Percentiles rank a stretch among this genome's conserved stretches.
phyloP scores from a whole-genome alignment of 176 grass and related monocot species.

The Ananas comosus region DNA sequence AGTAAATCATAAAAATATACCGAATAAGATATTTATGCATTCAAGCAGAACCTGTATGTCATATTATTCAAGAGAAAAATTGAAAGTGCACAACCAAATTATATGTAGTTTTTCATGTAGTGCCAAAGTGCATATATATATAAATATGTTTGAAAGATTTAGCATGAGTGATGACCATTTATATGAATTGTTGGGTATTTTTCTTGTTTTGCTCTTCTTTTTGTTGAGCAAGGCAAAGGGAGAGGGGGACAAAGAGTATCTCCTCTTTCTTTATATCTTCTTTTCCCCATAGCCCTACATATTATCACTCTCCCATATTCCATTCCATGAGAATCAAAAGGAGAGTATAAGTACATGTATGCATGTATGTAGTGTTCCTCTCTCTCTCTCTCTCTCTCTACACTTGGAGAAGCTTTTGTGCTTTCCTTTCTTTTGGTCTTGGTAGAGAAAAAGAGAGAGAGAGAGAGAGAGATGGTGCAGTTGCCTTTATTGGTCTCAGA shows the following conservation, averaged over 20 bases:
- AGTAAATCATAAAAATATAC: too few species aligned
- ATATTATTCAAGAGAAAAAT: too few species aligned
- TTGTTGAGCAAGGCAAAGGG: background rate
- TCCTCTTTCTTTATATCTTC: slow-evolving; percentile 3
- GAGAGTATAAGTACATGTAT: background rate
- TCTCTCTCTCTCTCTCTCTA: background rate
- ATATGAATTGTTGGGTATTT: background rate
- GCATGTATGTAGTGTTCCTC: background rate
- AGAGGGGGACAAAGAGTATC: slow-evolving; percentile 2
- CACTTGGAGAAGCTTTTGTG: background rate
- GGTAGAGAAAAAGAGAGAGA: background rate
- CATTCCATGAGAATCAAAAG: background rate
- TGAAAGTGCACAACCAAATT: too few species aligned
- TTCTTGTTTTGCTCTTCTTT: background rate
- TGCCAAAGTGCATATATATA: background rate
- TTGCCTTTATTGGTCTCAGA: slow-evolving; percentile 3
- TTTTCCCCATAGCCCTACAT: background rate
- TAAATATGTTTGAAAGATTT: background rate
- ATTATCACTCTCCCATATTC: background rate
- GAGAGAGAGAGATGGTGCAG: background rate
- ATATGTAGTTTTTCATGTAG: background rate
- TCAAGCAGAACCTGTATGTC: too few species aligned
- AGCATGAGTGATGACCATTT: background rate
- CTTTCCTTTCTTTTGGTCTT: slow-evolving; percentile 2
- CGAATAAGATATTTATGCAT: too few species aligned